Percentiles rank a stretch among this genome's conserved stretches.
phyloP scores from a whole-genome alignment of 2,329 filamentous ascomycete species.

The Cytospora chrysosperma region DNA sequence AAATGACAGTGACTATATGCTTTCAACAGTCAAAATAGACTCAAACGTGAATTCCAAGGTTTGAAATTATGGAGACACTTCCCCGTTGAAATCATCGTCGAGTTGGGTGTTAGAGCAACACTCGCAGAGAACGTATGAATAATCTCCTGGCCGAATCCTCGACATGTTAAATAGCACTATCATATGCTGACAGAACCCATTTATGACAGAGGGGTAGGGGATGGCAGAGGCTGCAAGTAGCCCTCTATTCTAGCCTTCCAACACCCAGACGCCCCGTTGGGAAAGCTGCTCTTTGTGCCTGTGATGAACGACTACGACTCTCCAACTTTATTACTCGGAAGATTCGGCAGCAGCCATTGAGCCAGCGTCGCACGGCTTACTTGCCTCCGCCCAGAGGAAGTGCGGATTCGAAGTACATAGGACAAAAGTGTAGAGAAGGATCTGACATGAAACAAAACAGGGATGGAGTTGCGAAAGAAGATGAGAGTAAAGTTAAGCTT shows the following conservation, averaged over 20 bases:
- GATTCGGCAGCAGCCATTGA: background rate
- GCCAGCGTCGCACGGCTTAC: background rate
- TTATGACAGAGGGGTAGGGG: background rate
- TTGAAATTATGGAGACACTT: background rate
- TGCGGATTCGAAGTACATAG: background rate
- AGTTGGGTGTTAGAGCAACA: background rate
- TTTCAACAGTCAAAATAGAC: too few relatives aligned
- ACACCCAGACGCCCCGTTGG: background rate
- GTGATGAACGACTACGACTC: background rate
- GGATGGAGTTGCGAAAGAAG: background rate
- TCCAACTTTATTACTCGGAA: background rate
- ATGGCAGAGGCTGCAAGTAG: background rate
- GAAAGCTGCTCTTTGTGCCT: background rate
- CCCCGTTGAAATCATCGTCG: background rate
- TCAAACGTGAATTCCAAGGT: too few relatives aligned
- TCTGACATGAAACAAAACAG: background rate
- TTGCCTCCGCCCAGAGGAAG: background rate
- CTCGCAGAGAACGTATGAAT: background rate
- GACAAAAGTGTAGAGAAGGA: background rate
- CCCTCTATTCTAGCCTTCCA: background rate
- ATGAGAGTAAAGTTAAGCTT: slow-evolving; percentile 42
- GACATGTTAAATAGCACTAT: background rate
- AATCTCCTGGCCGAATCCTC: background rate
- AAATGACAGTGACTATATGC: background rate
- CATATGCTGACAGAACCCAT: background rate